Percentiles rank a stretch among this genome's conserved stretches.
Conservation (phyloP, 371 early-diverging fungal genomes). For the Zopfochytrium polystomum region DNA sequence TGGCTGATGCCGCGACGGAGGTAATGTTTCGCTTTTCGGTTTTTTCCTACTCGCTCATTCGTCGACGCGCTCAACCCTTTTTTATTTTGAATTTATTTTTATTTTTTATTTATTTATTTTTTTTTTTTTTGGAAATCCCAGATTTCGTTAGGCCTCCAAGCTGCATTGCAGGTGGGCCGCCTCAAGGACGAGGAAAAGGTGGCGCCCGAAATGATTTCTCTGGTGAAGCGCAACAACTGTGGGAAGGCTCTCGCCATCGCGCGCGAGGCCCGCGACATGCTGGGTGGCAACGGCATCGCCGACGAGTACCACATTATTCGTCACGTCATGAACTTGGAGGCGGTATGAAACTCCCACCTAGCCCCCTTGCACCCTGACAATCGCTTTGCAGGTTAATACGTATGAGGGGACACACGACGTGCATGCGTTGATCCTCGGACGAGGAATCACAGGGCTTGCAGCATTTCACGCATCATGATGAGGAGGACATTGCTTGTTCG, state of each 20-base stretch:
- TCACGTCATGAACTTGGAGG: conserved; percentile 92
- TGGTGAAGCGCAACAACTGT: conserved; percentile 95
- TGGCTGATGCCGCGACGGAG: conserved; percentile 93
- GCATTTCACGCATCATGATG: conserved; percentile 41
- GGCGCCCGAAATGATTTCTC: conserved; percentile 94
- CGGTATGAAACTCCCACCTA: conserved; percentile 48
- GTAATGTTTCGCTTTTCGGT: conserved; percentile 20
- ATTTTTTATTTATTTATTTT: too few relatives aligned
- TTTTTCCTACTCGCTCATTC: neutral
- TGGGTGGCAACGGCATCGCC: conserved; percentile 84
- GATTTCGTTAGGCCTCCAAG: conserved; percentile 87
- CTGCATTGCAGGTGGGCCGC: conserved; percentile 88
- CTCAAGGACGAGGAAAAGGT: conserved; percentile 85
- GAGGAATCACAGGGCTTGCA: conserved; percentile 89
- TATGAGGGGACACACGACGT: conserved; percentile 97
- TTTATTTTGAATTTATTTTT: neutral
- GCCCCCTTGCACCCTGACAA: neutral
- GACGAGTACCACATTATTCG: conserved; percentile 97
- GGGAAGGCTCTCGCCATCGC: conserved; percentile 93
- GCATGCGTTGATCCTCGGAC: conserved; percentile 91
- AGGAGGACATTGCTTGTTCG: too few relatives aligned
- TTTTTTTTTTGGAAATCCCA: too few relatives aligned
- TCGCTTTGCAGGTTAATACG: conserved; percentile 64
- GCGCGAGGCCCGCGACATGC: conserved; percentile 70
- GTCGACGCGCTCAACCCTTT: neutral